A percentile compares a stretch with the other conserved stretches of the same genome.
Conservation (phyloP, 2,329 filamentous ascomycete genomes). For the Alternaria dauci region DNA sequence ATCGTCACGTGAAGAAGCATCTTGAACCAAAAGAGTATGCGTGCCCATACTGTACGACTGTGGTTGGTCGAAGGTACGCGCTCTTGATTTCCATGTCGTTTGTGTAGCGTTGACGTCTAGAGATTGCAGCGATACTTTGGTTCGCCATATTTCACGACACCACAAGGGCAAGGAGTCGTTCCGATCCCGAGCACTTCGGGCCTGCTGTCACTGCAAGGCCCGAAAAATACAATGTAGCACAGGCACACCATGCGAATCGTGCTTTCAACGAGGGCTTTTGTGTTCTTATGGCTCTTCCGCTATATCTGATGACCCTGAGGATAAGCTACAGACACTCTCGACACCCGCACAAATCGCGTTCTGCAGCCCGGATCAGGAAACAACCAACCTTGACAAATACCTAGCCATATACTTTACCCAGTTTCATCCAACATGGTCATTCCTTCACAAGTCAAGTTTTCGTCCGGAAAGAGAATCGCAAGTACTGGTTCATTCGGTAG, state of each 20-base stretch:
- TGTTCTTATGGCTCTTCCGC: neutral
- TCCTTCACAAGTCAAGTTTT: neutral
- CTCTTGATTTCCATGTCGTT: accelerated
- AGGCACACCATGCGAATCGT: neutral
- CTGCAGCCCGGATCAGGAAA: neutral
- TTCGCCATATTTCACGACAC: neutral
- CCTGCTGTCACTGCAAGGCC: neutral
- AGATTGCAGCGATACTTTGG: neutral
- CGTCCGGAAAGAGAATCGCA: neutral
- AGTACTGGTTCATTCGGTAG: neutral
- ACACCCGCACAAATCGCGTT: neutral
- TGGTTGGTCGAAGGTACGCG: neutral
- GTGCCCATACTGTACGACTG: neutral
- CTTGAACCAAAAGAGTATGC: neutral
- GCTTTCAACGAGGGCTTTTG: neutral
- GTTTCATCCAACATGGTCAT: neutral
- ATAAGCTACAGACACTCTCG: neutral
- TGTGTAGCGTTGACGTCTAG: neutral
- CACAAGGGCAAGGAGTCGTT: neutral
- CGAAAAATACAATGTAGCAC: neutral
- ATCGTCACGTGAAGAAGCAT: neutral
- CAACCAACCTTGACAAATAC: neutral
- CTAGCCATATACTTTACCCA: neutral
- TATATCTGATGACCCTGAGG: neutral
- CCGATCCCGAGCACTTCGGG: neutral